phyloP scores from a whole-genome alignment of 2,329 filamentous ascomycete genomes.

The Diaporthe caulivora region DNA sequence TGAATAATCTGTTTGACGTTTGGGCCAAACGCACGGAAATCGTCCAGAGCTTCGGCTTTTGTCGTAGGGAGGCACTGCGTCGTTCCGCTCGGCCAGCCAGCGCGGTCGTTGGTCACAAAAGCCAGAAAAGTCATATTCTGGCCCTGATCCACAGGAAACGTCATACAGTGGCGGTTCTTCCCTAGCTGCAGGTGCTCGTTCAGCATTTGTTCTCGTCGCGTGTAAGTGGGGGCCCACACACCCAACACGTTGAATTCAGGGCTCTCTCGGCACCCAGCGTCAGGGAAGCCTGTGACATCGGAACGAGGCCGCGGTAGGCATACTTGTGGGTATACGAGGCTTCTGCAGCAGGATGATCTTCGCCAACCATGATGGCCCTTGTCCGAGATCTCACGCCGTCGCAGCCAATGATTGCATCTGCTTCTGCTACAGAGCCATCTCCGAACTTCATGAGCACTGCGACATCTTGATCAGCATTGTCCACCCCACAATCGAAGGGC shows the following conservation, averaged over 20 bases:
- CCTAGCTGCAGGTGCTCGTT: slow-evolving; percentile 52
- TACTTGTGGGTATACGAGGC: slow-evolving; percentile 66
- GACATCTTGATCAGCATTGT: not conserved
- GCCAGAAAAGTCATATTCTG: slow-evolving; percentile 66
- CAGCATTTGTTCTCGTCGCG: not conserved
- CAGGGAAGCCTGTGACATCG: slow-evolving; percentile 65
- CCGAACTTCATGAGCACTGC: slow-evolving; percentile 41
- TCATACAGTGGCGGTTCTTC: slow-evolving; percentile 68
- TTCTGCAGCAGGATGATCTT: slow-evolving; percentile 53
- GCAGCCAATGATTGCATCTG: slow-evolving; percentile 62
- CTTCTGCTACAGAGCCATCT: slow-evolving; percentile 46
- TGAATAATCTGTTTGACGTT: slow-evolving; percentile 48
- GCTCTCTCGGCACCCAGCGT: slow-evolving; percentile 58
- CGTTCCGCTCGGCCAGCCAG: slow-evolving; percentile 47
- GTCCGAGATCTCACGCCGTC: slow-evolving; percentile 72
- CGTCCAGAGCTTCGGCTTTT: slow-evolving; percentile 49
- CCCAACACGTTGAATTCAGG: slow-evolving; percentile 45
- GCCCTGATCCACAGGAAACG: slow-evolving; percentile 70
- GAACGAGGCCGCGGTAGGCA: slow-evolving; percentile 63
- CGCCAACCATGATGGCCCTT: slow-evolving; percentile 63
- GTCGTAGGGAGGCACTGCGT: slow-evolving; percentile 45
- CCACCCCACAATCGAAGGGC: not conserved
- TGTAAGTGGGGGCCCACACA: slow-evolving; percentile 34
- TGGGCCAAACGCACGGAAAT: slow-evolving; percentile 51
- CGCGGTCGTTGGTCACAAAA: slow-evolving; percentile 47